Evolutionary conservation across 345 rosid species (phyloP).

Genomic region (Psidium guajava): DNA sequence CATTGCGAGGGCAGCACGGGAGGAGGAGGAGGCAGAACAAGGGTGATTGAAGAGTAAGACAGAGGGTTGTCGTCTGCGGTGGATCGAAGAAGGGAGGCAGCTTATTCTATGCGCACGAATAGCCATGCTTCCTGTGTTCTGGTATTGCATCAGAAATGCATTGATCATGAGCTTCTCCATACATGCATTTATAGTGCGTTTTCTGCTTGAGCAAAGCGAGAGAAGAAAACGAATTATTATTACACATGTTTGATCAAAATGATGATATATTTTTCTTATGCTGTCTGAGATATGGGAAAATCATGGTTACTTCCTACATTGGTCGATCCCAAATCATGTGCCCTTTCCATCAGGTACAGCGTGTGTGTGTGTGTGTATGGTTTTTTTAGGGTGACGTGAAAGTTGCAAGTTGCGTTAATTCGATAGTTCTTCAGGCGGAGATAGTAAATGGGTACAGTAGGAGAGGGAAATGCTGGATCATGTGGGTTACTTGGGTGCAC

Average conservation of each 20-base stretch:
- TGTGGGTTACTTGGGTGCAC: no score
- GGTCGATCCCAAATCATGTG: not conserved
- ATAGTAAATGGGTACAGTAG: no score
- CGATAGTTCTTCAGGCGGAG: not conserved
- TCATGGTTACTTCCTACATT: not conserved
- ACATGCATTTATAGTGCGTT: not conserved
- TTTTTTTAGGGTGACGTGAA: not conserved
- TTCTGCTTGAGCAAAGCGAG: not conserved
- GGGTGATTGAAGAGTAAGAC: no score
- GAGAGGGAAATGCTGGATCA: no score
- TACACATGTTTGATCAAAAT: not conserved
- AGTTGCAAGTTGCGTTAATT: no score
- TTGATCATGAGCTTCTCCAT: no score
- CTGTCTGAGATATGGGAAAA: not conserved
- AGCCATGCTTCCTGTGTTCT: no score
- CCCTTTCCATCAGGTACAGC: not conserved
- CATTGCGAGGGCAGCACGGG: not conserved
- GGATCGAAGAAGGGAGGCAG: no score
- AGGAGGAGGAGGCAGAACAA: not conserved
- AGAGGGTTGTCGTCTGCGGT: no score
- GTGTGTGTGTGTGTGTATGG: not conserved
- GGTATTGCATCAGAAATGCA: no score
- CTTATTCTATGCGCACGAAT: no score
- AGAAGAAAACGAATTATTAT: not conserved
- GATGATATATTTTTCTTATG: not conserved